Conservation (phyloP, 345 rosid species). For the Salix suchowensis region DNA sequence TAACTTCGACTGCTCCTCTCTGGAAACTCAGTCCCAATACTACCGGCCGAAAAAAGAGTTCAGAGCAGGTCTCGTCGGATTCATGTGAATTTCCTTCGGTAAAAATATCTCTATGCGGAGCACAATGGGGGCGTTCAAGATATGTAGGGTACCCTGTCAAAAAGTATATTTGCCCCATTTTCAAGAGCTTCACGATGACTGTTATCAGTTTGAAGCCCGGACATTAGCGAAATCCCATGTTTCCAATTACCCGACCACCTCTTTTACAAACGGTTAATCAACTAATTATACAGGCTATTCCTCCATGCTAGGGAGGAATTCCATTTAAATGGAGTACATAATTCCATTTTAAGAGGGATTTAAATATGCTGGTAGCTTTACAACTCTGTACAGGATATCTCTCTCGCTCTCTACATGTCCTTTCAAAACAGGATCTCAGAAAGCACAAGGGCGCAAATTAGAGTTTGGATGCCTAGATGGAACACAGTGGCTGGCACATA, state of each 20-base stretch:
- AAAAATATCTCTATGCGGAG: background rate
- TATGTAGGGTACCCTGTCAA: background rate
- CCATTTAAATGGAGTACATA: too few species aligned
- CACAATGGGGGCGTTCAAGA: background rate
- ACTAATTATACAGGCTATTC: background rate
- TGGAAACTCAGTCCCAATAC: background rate
- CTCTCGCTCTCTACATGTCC: background rate
- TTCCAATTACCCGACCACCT: background rate
- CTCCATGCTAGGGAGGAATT: background rate
- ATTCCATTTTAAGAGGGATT: too few species aligned
- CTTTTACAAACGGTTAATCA: background rate
- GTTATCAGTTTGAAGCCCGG: background rate
- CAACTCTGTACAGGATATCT: background rate
- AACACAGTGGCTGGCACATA: background rate
- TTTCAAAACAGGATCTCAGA: background rate
- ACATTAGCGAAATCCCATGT: background rate
- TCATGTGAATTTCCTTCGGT: background rate
- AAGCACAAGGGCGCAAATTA: background rate
- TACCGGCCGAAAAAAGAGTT: background rate
- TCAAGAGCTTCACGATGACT: background rate
- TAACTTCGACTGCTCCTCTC: background rate
- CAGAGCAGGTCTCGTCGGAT: background rate
- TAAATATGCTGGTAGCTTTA: background rate
- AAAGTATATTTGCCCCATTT: background rate
- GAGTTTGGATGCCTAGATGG: background rate